Conservation (phyloP, 139 green algal species). For the Picochlorum sp. region DNA sequence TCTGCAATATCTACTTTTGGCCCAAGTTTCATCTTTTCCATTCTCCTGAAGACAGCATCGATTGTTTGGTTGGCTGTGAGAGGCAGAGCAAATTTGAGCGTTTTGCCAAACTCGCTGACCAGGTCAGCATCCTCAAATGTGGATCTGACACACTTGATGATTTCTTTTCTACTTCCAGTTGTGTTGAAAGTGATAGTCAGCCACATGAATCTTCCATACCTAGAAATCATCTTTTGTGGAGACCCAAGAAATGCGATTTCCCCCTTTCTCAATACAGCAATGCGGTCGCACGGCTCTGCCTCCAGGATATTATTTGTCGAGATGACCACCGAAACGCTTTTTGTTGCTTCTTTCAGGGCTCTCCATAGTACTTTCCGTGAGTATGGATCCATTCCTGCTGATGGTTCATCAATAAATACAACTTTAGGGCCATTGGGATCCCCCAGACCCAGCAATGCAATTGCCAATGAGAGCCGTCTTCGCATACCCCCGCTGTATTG, state of each 20-base stretch:
- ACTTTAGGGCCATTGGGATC: constrained; percentile 27
- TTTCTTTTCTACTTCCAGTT: constrained; percentile 23
- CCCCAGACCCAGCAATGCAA: constrained; percentile 31
- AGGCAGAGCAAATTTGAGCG: constrained; percentile 53
- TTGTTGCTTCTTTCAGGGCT: constrained; percentile 48
- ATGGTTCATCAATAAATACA: constrained; percentile 65
- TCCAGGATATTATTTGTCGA: constrained; percentile 83
- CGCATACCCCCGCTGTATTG: constrained; percentile 42
- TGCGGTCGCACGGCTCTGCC: constrained; percentile 73
- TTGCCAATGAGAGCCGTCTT: constrained; percentile 42
- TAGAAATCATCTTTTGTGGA: constrained; percentile 61
- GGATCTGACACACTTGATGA: constrained; percentile 28
- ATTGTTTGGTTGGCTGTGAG: constrained; percentile 32
- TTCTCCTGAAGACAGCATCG: constrained; percentile 50
- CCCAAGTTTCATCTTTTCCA: constrained; percentile 36
- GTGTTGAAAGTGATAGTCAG: constrained; percentile 69
- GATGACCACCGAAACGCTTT: constrained; percentile 66
- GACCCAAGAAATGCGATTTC: constrained; percentile 49
- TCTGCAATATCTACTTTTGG: constrained; percentile 51
- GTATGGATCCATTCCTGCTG: constrained; percentile 54
- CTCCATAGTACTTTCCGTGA: constrained; percentile 64
- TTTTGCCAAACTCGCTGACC: constrained; percentile 60
- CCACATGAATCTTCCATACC: constrained; percentile 53
- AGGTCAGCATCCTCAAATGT: constrained; percentile 38
- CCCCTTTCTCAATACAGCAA: constrained; percentile 67